Percentiles rank a stretch among this genome's conserved stretches.
Evolutionary conservation across 495 filamentous ascomycete species (phyloP).

Genomic region (Xylaria intraflava): DNA sequence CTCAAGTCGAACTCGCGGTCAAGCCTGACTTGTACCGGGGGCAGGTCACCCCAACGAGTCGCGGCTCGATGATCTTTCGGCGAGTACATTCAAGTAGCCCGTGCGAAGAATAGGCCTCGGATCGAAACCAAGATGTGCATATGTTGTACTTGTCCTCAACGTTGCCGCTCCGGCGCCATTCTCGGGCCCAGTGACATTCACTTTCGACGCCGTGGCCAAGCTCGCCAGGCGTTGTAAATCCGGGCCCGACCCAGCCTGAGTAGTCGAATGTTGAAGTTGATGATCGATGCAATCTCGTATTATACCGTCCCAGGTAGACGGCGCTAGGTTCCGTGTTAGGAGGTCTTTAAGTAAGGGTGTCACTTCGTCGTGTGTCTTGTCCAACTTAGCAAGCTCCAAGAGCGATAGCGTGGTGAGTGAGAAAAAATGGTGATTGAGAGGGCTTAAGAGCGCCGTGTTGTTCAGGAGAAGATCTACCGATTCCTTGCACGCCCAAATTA

Average conservation of each 20-base stretch:
- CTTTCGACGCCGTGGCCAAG: slow-evolving; percentile 44
- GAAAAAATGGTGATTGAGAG: slow-evolving; percentile 67
- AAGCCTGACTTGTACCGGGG: neutral
- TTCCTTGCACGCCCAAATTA: slow-evolving; percentile 57
- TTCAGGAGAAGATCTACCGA: slow-evolving; percentile 49
- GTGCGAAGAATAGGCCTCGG: slow-evolving; percentile 20
- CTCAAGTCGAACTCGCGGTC: neutral
- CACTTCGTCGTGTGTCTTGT: slow-evolving; percentile 31
- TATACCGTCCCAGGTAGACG: slow-evolving; percentile 38
- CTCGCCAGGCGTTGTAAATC: slow-evolving; percentile 60
- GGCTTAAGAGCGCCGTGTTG: slow-evolving; percentile 51
- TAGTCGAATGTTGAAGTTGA: slow-evolving; percentile 26
- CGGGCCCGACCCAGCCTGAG: slow-evolving; percentile 31
- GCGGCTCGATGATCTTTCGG: slow-evolving; percentile 10
- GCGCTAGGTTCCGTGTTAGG: slow-evolving; percentile 26
- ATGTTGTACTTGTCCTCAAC: slow-evolving; percentile 23
- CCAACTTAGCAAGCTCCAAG: slow-evolving; percentile 50
- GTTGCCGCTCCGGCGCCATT: slow-evolving; percentile 12
- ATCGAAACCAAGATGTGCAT: slow-evolving; percentile 24
- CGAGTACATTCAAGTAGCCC: slow-evolving; percentile 28
- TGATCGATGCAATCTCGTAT: slow-evolving; percentile 44
- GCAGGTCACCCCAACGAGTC: neutral
- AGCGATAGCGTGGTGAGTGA: slow-evolving; percentile 63
- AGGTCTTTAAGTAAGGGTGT: slow-evolving; percentile 27
- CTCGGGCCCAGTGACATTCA: slow-evolving; percentile 16